Percentiles rank a stretch among this genome's conserved stretches.
Conservation (phyloP, 306 rosid species). For the Quercus suber region DNA sequence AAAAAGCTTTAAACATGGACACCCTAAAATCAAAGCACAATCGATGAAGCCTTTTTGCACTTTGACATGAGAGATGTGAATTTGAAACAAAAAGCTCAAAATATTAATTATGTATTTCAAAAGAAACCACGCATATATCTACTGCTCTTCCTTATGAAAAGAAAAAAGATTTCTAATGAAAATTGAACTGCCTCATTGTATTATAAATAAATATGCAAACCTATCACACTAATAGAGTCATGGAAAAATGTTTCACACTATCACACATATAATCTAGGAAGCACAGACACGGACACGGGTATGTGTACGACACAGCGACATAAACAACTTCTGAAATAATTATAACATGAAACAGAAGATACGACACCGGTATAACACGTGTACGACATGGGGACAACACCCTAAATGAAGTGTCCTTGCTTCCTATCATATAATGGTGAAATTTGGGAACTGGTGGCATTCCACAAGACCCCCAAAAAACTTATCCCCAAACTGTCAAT, state of each 20-base stretch:
- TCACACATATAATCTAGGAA: not conserved
- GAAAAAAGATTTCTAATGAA: not conserved
- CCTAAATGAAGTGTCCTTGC: no score
- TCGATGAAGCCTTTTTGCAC: not conserved
- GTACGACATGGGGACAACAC: not conserved
- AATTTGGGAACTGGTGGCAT: not conserved
- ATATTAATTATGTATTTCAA: not conserved
- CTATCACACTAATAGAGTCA: not conserved
- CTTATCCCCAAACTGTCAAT: not conserved
- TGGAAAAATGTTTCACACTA: not conserved
- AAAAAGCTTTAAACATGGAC: not conserved
- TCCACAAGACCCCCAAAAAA: not conserved
- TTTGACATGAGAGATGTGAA: not conserved
- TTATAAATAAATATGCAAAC: not conserved
- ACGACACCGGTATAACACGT: no score
- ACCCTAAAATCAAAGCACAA: not conserved
- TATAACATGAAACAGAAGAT: no score
- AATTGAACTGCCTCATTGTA: not conserved
- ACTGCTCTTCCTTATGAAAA: not conserved
- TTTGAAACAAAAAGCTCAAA: not conserved
- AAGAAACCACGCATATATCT: not conserved
- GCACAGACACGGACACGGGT: no score
- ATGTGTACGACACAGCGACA: rapidly evolving
- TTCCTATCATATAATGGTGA: not conserved
- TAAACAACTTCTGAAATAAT: no score